phyloP scores from a whole-genome alignment of 2,329 filamentous ascomycete species.

The Colletotrichum shisoi region DNA sequence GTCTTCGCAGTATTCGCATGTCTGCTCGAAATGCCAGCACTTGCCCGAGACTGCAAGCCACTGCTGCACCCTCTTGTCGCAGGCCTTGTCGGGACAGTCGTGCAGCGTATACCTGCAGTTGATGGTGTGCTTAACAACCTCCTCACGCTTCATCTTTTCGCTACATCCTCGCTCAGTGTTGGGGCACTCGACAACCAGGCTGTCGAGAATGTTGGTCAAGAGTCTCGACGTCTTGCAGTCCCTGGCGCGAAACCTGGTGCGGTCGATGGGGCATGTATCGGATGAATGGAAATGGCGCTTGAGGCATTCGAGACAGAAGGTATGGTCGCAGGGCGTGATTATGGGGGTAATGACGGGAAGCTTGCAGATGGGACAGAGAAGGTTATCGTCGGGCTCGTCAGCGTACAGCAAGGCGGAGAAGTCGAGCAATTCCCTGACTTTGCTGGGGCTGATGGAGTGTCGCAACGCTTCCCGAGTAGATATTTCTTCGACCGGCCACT shows the following conservation, averaged over 20 bases:
- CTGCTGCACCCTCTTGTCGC: constrained; percentile 60
- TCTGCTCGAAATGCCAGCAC: constrained; percentile 62
- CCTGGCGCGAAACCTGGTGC: constrained; percentile 50
- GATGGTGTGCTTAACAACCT: constrained; percentile 64
- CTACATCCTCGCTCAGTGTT: constrained; percentile 61
- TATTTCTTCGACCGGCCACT: constrained; percentile 37
- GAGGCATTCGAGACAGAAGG: constrained; percentile 69
- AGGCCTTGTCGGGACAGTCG: constrained; percentile 63
- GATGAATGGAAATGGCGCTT: constrained; percentile 53
- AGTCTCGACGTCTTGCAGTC: constrained; percentile 52
- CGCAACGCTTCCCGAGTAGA: constrained; percentile 31
- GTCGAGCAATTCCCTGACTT: constrained; percentile 47
- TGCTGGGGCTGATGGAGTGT: constrained; percentile 23
- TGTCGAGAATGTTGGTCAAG: constrained; percentile 68
- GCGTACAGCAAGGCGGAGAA: constrained; percentile 57
- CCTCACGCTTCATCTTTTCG: constrained; percentile 60
- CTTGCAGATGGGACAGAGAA: constrained; percentile 66
- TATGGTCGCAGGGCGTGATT: constrained; percentile 70
- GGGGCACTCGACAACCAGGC: constrained; percentile 66
- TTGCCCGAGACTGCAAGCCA: constrained; percentile 51
- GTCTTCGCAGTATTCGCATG: constrained; percentile 64
- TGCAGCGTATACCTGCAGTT: constrained; percentile 65
- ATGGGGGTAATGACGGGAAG: constrained; percentile 67
- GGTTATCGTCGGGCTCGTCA: constrained; percentile 55
- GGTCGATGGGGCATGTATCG: constrained; percentile 65